Percentiles rank a stretch among this genome's conserved stretches.
phyloP scores from a whole-genome alignment of 208 protist genomes.

The Acanthamoeba healyi region DNA sequence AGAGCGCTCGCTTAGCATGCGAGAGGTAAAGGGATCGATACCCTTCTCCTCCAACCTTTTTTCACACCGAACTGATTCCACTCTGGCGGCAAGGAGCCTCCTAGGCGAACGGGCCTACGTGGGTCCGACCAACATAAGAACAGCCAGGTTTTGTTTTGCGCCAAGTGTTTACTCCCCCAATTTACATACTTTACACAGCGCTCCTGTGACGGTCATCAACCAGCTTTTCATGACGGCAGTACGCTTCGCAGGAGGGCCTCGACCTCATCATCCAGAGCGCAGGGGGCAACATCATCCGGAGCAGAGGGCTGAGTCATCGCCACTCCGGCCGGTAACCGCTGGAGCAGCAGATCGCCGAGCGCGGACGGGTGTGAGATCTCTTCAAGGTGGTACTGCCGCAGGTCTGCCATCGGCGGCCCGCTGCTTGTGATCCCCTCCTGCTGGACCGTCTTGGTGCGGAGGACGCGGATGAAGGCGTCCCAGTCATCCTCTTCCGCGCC shows the following conservation, averaged over 20 bases:
- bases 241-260: conserved; percentile 7
- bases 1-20: no score
- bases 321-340: background rate
- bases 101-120: no score
- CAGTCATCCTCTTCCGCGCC: background rate
- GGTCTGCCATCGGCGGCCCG: background rate
- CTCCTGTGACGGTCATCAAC: no score
- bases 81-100: no score
- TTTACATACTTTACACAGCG: background rate
- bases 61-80: no score
- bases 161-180: no score
- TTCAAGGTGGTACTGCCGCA: background rate
- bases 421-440: background rate
- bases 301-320: no score
- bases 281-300: background rate
- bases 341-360: no score
- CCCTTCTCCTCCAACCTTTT: no score
- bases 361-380: background rate
- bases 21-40: no score
- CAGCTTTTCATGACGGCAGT: background rate
- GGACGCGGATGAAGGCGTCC: background rate
- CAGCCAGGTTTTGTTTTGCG: no score
- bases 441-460: background rate
- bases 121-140: no score
- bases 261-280: background rate